phyloP scores from a whole-genome alignment of 2,329 filamentous ascomycete species.

The Neurospora crassa region DNA sequence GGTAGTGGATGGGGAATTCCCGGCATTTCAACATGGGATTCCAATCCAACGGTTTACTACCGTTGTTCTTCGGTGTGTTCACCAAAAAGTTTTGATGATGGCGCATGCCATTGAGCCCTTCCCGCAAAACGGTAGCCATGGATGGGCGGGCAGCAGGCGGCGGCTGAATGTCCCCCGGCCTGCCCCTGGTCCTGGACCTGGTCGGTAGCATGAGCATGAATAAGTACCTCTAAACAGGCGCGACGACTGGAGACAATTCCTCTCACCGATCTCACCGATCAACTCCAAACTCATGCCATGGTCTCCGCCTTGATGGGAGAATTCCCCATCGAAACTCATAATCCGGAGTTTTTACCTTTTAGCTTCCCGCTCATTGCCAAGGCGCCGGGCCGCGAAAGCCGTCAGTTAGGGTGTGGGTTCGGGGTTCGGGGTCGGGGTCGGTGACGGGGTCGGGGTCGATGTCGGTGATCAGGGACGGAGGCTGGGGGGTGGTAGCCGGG shows the following conservation, averaged over 20 bases:
- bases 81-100: too few relatives aligned
- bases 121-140: too few relatives aligned
- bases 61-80: background rate
- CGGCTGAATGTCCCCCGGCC: too few relatives aligned
- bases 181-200: too few relatives aligned
- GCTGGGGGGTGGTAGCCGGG: background rate
- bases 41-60: background rate
- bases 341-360: too few relatives aligned
- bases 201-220: too few relatives aligned
- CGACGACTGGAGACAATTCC: too few relatives aligned
- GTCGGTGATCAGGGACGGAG: background rate
- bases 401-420: background rate
- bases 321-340: background rate
- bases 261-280: background rate
- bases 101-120: too few relatives aligned
- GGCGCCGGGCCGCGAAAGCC: background rate
- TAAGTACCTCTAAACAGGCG: too few relatives aligned
- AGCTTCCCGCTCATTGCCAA: background rate
- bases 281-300: background rate
- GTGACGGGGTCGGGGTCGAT: too few relatives aligned
- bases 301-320: background rate
- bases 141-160: too few relatives aligned
- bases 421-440: background rate
- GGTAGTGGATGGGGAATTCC: background rate
- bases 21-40: background rate